Evolutionary conservation across 768 basidiomycete species (phyloP), one percentile per base, ranked within the genome.

Genomic region (Mrakia frigida): DNA sequence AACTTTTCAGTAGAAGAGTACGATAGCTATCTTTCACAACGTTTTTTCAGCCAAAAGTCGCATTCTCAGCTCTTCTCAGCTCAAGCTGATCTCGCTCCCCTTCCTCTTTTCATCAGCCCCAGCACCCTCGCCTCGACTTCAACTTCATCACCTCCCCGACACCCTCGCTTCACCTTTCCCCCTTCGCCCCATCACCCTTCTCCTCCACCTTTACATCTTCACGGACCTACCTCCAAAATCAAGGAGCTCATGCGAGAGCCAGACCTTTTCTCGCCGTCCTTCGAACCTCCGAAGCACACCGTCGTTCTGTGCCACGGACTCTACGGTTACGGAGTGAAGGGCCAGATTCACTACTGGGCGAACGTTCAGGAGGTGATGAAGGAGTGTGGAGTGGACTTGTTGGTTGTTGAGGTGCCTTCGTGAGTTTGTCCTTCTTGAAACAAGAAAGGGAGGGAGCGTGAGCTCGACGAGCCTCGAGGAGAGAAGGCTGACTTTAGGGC

Each of bases 281-380:
- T 92, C 79, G 87, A 86, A 6, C 94, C 97, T 2, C 89, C 96
- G 9, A 78, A 77, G 43, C 89, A 92, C 82, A 93, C 94, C 1
- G 90, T 99, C 75, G 93, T 96, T 4, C 87, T 98, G n/a, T 97
- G 93, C 81, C 96, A 99, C 84, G 96, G 96, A 28, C 85, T 98
- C 2, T 98, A 99, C 81, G 96, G 96, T 9, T 99, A 97, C 81
- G 94, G 96, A 80, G 90, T 93, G 0, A 88, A 91, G 61, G 86
- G 95, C 75, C 89, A 92, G 73, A 87, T 93, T 82, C 93, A 98
- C 77, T 99, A 99, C 82, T 99, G 97, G 97, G 88, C 90, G 0
- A 92, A 93, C 75, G 89, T 98, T 5, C 86, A 98, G 43, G 88
- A 87, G 14, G 88, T 95, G 18, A 86, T 98, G 23, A 87, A 91